Percentiles rank a stretch among this genome's conserved stretches.
phyloP scores from a whole-genome alignment of 345 rosid species.

The Stellera chamaejasme region DNA sequence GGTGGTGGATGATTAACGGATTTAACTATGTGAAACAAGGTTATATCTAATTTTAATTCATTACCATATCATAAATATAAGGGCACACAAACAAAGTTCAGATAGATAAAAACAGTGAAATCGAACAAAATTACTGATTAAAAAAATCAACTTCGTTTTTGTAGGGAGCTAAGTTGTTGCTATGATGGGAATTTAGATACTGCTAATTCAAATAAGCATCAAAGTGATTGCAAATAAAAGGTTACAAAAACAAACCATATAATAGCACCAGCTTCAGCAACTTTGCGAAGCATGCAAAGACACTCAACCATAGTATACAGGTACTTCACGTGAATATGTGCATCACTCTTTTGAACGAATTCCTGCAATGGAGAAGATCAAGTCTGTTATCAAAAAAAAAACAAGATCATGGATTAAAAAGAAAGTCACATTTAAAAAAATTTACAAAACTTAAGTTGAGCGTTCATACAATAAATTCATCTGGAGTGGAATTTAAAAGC shows the following conservation, averaged over 20 bases:
- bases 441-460: conserved; percentile 13
- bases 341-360: conserved; percentile 76
- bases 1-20: too few relatives aligned
- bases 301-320: conserved; percentile 97
- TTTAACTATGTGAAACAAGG: too few relatives aligned
- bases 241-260: conserved; percentile 60
- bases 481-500: conserved; percentile 86
- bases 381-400: conserved; percentile 21
- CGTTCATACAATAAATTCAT: conserved; percentile 76
- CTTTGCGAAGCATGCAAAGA: conserved; percentile 90
- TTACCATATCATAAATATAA: too few relatives aligned
- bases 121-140: too few relatives aligned
- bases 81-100: too few relatives aligned
- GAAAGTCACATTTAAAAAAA: background rate
- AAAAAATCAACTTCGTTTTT: too few relatives aligned
- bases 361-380: conserved; percentile 43
- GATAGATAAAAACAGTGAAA: too few relatives aligned
- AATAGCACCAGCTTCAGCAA: conserved; percentile 95
- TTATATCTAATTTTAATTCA: too few relatives aligned
- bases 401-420: background rate
- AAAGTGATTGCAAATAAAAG: too few relatives aligned
- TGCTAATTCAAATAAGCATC: too few relatives aligned
- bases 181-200: too few relatives aligned
- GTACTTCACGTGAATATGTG: conserved; percentile 86
- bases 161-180: too few relatives aligned